Evolutionary conservation across 352 stramenopile genomes (phyloP).

Genomic region (Pythium coloratum): DNA sequence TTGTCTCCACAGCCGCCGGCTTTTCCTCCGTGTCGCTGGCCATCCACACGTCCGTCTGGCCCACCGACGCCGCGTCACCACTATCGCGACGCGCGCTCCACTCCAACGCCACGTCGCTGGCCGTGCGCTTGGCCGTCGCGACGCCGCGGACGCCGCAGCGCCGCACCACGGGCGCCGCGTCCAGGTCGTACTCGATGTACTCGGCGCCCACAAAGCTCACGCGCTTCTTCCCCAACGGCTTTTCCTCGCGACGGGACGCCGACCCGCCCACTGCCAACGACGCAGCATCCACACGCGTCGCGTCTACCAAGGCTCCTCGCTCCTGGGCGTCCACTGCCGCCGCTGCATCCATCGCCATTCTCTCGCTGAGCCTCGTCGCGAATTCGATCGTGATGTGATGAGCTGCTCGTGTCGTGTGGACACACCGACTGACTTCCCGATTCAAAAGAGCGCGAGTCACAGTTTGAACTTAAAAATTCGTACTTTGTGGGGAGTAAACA

Average conservation of each 20-base stretch:
- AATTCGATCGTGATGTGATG: background rate
- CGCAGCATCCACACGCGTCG: background rate
- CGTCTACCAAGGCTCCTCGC: constrained; percentile 1
- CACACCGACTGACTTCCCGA: background rate
- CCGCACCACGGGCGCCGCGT: constrained; percentile 44
- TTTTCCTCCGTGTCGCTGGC: constrained; percentile 1
- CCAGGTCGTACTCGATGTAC: constrained; percentile 62
- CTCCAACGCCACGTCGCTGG: constrained; percentile 38
- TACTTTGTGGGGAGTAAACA: background rate
- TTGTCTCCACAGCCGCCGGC: background rate
- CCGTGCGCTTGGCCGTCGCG: background rate
- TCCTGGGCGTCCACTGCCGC: constrained; percentile 1
- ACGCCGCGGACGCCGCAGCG: constrained; percentile 24
- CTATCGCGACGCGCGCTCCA: constrained; percentile 36
- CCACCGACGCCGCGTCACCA: background rate
- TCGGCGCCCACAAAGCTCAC: constrained; percentile 54
- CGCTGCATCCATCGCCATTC: constrained; percentile 12
- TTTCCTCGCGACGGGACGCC: background rate
- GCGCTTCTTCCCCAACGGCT: constrained; percentile 19
- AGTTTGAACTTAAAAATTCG: constrained; percentile 12
- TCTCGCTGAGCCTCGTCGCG: background rate
- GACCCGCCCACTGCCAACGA: background rate
- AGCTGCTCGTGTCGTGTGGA: background rate
- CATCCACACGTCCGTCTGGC: background rate
- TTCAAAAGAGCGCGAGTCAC: constrained; percentile 13